These are phyloP conservation scores for Geotrichum candidum DNA, from an alignment of 1,139 yeast species.

Conservation along the genomic window DNA sequence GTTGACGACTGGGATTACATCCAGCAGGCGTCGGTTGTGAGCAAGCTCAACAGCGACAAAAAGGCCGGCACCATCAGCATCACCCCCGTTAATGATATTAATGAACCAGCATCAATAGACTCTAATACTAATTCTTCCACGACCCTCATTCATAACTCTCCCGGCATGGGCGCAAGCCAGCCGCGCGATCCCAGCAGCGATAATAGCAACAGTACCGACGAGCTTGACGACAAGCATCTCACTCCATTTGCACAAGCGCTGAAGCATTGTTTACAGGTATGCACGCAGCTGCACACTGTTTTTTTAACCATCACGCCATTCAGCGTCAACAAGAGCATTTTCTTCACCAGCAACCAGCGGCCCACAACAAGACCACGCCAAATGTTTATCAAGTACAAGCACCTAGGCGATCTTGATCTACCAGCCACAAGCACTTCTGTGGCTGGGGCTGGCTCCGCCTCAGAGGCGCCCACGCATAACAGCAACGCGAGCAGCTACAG, in stretches of 20 bases:
- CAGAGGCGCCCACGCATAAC: neutral
- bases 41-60: neutral
- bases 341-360: neutral
- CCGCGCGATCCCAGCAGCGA: neutral
- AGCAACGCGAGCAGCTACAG: neutral
- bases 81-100: neutral
- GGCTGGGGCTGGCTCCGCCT: neutral
- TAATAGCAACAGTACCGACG: neutral
- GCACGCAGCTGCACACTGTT: neutral
- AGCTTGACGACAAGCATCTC: neutral
- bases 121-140: neutral
- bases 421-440: neutral
- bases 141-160: neutral
- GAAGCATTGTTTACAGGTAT: neutral
- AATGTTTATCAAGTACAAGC: neutral
- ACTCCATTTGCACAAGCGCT: neutral
- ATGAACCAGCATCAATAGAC: neutral
- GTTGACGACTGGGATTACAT: conserved; percentile 5
- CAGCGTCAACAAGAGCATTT: neutral
- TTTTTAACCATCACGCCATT: neutral
- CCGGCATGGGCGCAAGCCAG: neutral
- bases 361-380: neutral
- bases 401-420: neutral
- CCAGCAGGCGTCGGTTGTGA: neutral
- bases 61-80: neutral